Evolutionary conservation across 257 asterid genomes (phyloP).

Genomic region (Striga asiatica): DNA sequence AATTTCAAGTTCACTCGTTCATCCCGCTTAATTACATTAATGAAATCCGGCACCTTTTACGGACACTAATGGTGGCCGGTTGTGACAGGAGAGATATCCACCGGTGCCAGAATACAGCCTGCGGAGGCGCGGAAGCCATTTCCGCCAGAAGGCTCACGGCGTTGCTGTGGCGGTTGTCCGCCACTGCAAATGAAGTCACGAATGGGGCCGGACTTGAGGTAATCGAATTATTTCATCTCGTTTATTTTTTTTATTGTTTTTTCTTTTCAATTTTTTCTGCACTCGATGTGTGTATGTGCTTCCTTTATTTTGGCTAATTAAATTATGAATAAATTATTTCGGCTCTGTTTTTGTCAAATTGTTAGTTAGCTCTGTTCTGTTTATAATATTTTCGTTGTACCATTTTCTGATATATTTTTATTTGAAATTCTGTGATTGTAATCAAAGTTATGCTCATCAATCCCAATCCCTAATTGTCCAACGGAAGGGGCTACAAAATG

Average conservation of each 20-base stretch:
- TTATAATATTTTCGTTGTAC: not conserved
- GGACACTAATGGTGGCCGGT: slow-evolving; percentile 15
- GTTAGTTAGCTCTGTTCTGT: not conserved
- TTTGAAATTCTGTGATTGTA: not conserved
- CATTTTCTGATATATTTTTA: not conserved
- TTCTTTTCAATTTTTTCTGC: not conserved
- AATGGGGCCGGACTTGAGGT: slow-evolving; percentile 29
- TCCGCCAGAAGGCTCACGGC: slow-evolving; percentile 58
- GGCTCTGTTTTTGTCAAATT: not conserved
- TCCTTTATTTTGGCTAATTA: no score
- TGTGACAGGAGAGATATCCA: no score
- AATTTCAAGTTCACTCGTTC: not conserved
- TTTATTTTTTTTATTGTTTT: not conserved
- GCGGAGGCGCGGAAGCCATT: slow-evolving; percentile 13
- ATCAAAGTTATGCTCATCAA: slow-evolving; percentile 18
- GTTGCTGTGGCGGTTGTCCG: slow-evolving; percentile 36
- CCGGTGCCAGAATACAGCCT: slow-evolving; percentile 3
- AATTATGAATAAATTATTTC: not conserved
- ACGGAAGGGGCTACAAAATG: slow-evolving; percentile 38
- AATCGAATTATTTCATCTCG: no score
- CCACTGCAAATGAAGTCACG: not conserved
- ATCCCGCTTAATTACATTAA: not conserved
- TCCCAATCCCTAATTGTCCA: slow-evolving; percentile 13
- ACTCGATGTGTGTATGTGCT: no score
- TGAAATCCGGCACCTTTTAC: slow-evolving; percentile 7